Evolutionary conservation across 164 flowering plant genomes (phyloP).

Genomic region (Vitis amurensis): DNA sequence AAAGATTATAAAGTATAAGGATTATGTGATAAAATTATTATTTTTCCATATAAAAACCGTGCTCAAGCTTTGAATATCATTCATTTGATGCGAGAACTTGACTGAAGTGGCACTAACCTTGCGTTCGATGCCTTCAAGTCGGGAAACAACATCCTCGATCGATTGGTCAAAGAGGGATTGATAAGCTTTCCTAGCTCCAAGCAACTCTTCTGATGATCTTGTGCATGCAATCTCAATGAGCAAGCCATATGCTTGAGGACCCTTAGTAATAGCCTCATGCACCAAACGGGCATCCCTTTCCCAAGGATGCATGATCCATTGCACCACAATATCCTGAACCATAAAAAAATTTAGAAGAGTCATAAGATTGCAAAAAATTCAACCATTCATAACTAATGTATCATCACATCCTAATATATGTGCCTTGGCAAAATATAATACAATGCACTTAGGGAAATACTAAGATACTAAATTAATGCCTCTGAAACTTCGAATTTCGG

Average conservation of each 20-base stretch:
- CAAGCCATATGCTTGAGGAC: constrained; percentile 32
- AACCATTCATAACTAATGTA: too few species aligned
- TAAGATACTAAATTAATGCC: too few species aligned
- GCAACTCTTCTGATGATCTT: constrained; percentile 69
- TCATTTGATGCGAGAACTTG: too few species aligned
- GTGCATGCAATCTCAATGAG: constrained; percentile 76
- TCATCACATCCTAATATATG: too few species aligned
- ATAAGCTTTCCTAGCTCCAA: constrained; percentile 80
- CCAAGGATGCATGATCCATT: constrained; percentile 83
- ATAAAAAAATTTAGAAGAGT: not conserved
- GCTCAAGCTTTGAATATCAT: too few species aligned
- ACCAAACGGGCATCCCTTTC: constrained; percentile 83
- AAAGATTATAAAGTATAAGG: too few species aligned
- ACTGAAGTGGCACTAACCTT: constrained; percentile 35
- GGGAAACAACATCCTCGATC: constrained; percentile 70
- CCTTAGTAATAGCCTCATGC: constrained; percentile 49
- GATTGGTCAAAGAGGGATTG: constrained; percentile 77
- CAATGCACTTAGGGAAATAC: too few species aligned
- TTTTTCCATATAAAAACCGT: too few species aligned
- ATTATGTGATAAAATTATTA: too few species aligned
- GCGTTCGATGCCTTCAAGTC: constrained; percentile 31
- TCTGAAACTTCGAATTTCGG: too few species aligned
- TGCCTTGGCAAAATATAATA: too few species aligned
- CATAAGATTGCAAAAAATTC: too few species aligned
- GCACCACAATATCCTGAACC: constrained; percentile 63